Evolutionary conservation across 148 eudicot genomes (phyloP).

Genomic region (Rhododendron molle): DNA sequence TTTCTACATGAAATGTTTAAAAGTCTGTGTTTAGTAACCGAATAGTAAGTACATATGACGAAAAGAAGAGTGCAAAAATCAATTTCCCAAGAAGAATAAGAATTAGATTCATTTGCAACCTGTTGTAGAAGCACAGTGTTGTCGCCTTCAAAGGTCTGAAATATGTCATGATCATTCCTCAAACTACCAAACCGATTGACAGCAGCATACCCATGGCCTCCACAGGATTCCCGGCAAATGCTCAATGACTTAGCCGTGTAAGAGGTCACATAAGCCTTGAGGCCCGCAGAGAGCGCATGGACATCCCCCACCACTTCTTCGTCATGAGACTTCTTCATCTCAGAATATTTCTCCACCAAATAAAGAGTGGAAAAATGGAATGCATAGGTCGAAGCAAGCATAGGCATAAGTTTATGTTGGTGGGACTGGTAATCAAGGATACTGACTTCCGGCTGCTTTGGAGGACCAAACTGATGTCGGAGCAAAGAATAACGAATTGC

Average conservation of each 20-base stretch:
- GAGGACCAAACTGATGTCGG: slow-evolving; percentile 90
- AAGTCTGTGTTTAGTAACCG: not conserved
- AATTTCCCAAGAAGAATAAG: not conserved
- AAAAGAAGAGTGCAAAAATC: not conserved
- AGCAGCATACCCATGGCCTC: slow-evolving; percentile 98
- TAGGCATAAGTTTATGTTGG: slow-evolving; percentile 92
- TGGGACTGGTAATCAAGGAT: slow-evolving; percentile 95
- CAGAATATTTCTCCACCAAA: slow-evolving; percentile 76
- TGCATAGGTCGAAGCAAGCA: slow-evolving; percentile 89
- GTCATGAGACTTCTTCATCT: slow-evolving; percentile 86
- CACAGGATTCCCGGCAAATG: slow-evolving; percentile 91
- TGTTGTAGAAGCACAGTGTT: slow-evolving; percentile 94
- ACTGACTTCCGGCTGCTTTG: slow-evolving; percentile 74
- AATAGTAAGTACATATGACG: not conserved
- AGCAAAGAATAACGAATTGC: slow-evolving; percentile 81
- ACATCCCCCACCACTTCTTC: slow-evolving; percentile 78
- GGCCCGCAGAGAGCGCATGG: slow-evolving; percentile 88
- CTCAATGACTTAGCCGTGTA: slow-evolving; percentile 79
- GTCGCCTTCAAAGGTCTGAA: slow-evolving; percentile 98
- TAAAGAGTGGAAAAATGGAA: slow-evolving; percentile 76
- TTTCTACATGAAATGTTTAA: not conserved
- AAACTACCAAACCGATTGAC: slow-evolving; percentile 88
- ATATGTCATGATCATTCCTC: slow-evolving; percentile 96
- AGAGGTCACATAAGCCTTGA: slow-evolving; percentile 91
- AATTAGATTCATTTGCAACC: slow-evolving; percentile 29